Evolutionary conservation across 2,329 filamentous ascomycete species (phyloP).

Genomic region (Cytospora mali): DNA sequence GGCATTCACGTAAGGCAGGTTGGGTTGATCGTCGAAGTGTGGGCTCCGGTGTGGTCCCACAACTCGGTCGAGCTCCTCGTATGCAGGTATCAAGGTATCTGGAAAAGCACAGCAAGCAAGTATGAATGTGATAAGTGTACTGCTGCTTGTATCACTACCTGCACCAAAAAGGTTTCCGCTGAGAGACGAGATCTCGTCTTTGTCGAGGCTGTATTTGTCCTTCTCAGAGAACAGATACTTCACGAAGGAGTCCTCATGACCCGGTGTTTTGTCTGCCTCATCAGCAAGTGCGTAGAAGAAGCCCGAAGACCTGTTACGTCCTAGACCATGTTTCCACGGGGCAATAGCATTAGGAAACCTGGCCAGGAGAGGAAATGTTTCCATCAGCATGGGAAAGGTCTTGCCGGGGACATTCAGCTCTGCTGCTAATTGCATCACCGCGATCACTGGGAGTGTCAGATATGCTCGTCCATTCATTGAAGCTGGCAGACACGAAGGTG

Average conservation of each 20-base stretch:
- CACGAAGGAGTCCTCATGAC: slow-evolving; percentile 44
- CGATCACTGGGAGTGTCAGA: slow-evolving; percentile 45
- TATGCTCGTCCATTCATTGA: not conserved
- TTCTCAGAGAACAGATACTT: slow-evolving; percentile 51
- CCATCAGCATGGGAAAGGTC: slow-evolving; percentile 59
- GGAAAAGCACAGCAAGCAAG: slow-evolving; percentile 54
- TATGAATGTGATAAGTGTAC: slow-evolving; percentile 50
- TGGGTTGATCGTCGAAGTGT: slow-evolving; percentile 48
- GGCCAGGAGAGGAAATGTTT: slow-evolving; percentile 55
- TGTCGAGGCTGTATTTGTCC: slow-evolving; percentile 48
- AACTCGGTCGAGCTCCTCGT: slow-evolving; percentile 54
- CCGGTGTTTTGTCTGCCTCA: slow-evolving; percentile 47
- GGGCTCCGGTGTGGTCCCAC: slow-evolving; percentile 52
- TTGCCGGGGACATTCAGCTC: slow-evolving; percentile 57
- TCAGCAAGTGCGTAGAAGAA: slow-evolving; percentile 57
- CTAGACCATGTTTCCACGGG: slow-evolving; percentile 54
- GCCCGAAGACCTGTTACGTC: slow-evolving; percentile 48
- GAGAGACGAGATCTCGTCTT: slow-evolving; percentile 49
- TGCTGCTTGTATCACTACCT: slow-evolving; percentile 52
- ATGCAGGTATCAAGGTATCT: slow-evolving; percentile 49
- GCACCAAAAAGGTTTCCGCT: slow-evolving; percentile 53
- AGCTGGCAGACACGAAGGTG: not conserved
- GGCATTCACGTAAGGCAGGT: slow-evolving; percentile 55
- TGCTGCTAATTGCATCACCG: slow-evolving; percentile 59
- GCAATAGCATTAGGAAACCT: slow-evolving; percentile 51